Evolutionary conservation across 2,329 filamentous ascomycete genomes (phyloP), one percentile per base, ranked within the genome.

Genomic region (Paracoccidioides brasiliensis): DNA sequence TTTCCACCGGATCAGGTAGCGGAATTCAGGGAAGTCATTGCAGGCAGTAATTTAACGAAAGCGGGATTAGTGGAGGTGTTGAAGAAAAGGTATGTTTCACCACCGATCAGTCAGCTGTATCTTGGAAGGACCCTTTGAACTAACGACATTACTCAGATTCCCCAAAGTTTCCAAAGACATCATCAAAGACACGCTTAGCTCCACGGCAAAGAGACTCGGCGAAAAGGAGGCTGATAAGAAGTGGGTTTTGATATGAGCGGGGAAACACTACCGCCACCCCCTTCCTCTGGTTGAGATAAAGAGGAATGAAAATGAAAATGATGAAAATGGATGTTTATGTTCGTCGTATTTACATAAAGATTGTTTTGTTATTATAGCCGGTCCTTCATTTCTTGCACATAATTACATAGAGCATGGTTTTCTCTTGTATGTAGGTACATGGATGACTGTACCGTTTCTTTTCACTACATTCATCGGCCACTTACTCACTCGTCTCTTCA

Each of bases 41-140:
- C 83, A 52, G 85, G 83, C 15, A 85, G 81, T 59, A 80, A 86
- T 70, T 74, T 89, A 51, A 86, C 81, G 42, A 93, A 93, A 70
- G 70, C 83, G 1, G 88, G 86, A 6, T 72, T 93, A 62, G 76
- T 88, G 7, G 88, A 91, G 68, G 77, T 85, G 4, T 69, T 94
- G 58, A 88, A 89, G 69, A 84, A 85, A 65, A 78, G 81, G 74
- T 80, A 69, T 57, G 74, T 63, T n/a, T 22, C 7, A 6, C 28
- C 32, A 41, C 10, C 2, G 6, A 2, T 14, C 33, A 6, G 22
- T 44, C 38, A 32, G 1, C 10, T n/a, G 6, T 8, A 1, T 42
- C 28, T 3, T 42, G 22, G 22, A 22, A 22, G 22, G 1, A 22
- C 22, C 22, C 22, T 22, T 22, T 22, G 22, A 41, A n/a, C 35